phyloP scores from a whole-genome alignment of 495 filamentous ascomycete genomes.

The Podospora appendiculata region DNA sequence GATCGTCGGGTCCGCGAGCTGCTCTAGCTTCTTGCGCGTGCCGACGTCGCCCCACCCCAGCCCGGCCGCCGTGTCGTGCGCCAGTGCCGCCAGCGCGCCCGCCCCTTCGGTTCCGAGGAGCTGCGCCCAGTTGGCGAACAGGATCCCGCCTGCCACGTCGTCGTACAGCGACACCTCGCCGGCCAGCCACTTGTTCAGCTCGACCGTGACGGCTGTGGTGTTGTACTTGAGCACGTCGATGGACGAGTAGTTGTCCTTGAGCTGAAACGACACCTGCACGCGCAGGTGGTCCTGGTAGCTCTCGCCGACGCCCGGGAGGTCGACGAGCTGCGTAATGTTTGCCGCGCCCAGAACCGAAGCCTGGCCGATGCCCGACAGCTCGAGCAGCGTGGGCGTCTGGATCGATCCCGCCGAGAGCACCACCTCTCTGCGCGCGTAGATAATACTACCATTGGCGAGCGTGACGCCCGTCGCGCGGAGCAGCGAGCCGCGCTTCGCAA shows the following conservation, averaged over 20 bases:
- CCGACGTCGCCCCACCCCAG: conserved; percentile 2
- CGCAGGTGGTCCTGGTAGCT: conserved; percentile 44
- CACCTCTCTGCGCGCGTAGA: conserved; percentile 41
- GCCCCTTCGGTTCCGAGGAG: background rate
- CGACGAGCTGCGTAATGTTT: conserved; percentile 27
- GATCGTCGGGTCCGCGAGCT: conserved; percentile 8
- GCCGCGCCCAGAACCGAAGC: conserved; percentile 25
- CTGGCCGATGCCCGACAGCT: conserved; percentile 50
- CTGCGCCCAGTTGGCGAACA: conserved; percentile 15
- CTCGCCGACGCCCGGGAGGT: conserved; percentile 44
- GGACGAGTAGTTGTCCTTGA: conserved; percentile 12
- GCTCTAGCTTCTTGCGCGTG: background rate
- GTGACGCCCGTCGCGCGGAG: conserved; percentile 20
- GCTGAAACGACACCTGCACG: conserved; percentile 16
- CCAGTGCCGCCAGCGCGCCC: conserved; percentile 1
- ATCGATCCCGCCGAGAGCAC: conserved; percentile 49
- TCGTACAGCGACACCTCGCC: conserved; percentile 18
- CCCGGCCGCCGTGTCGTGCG: background rate
- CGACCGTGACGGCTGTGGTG: conserved; percentile 11
- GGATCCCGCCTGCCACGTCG: conserved; percentile 13
- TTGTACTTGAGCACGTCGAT: conserved; percentile 19
- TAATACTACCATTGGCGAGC: conserved; percentile 14
- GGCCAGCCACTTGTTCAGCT: conserved; percentile 12
- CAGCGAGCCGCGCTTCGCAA: conserved; percentile 4
- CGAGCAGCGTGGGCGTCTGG: conserved; percentile 44